Evolutionary conservation across 1,284 basidiomycete genomes (phyloP).

Genomic region (Puccinia novopanici): DNA sequence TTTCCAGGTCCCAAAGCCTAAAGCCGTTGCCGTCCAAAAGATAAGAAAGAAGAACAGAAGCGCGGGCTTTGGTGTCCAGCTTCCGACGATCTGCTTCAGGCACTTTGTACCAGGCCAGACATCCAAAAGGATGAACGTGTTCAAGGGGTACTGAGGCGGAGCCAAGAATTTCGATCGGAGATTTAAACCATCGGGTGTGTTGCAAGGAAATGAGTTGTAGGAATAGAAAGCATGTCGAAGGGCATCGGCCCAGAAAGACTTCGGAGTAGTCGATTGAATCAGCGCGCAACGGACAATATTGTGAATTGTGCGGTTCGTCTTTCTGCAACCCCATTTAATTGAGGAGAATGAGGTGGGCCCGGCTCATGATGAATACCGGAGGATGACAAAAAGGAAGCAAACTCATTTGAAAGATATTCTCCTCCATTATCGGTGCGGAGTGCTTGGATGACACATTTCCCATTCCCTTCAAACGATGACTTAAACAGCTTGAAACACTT

Average conservation of each 20-base stretch:
- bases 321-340: too few relatives aligned
- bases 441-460: neutral
- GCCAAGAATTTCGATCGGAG: neutral
- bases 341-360: conserved; percentile 40
- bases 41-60: conserved; percentile 5
- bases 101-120: conserved; percentile 19
- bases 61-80: neutral
- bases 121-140: conserved; percentile 19
- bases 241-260: too few relatives aligned
- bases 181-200: conserved; percentile 9
- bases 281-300: conserved; percentile 7
- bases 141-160: neutral
- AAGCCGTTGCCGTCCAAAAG: conserved; percentile 1
- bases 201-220: conserved; percentile 3
- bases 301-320: neutral
- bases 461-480: neutral
- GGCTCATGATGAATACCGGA: conserved; percentile 21
- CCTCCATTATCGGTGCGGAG: neutral
- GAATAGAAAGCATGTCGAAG: neutral
- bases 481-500: neutral
- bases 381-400: too few relatives aligned
- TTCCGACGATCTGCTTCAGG: neutral
- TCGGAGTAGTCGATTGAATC: too few relatives aligned
- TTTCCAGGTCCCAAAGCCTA: neutral
- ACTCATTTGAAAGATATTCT: too few relatives aligned